Evolutionary conservation across 176 grass and related monocot genomes (phyloP).

Genomic region (Phragmites australis): DNA sequence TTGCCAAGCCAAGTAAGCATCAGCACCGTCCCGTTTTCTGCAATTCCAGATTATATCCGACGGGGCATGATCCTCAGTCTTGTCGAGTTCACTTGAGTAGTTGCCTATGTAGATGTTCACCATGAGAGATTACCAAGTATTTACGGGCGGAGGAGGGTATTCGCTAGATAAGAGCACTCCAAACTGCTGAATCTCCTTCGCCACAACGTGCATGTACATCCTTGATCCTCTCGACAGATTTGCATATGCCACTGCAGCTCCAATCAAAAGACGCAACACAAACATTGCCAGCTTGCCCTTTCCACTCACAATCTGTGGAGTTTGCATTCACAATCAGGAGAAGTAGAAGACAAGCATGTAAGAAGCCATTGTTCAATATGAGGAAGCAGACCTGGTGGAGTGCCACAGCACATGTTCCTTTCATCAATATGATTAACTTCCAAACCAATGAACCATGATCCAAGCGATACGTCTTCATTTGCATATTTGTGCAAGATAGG

Average conservation of each 20-base stretch:
- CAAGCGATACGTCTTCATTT: conserved; percentile 89
- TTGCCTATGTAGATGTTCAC: neutral
- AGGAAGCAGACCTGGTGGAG: conserved; percentile 66
- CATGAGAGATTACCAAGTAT: conserved; percentile 31
- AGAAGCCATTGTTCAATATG: neutral
- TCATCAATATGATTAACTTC: conserved; percentile 90
- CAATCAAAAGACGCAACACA: conserved; percentile 84
- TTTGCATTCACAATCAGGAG: neutral
- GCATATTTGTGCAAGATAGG: conserved; percentile 93
- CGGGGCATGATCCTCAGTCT: conserved; percentile 2
- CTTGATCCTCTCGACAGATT: conserved; percentile 73
- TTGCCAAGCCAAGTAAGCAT: neutral
- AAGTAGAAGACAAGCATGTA: neutral
- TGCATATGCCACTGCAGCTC: conserved; percentile 90
- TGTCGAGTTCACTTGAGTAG: neutral
- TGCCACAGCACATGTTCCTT: conserved; percentile 93
- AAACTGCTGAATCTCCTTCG: conserved; percentile 70
- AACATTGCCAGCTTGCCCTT: conserved; percentile 69
- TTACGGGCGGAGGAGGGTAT: neutral
- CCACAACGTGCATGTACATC: conserved; percentile 67
- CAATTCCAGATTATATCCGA: neutral
- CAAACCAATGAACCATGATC: conserved; percentile 88
- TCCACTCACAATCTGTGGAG: conserved; percentile 77
- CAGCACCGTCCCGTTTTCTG: neutral
- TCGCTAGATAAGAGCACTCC: conserved; percentile 66